phyloP scores from a whole-genome alignment of 352 stramenopile species.

The Thalassiosira mediterranea region DNA sequence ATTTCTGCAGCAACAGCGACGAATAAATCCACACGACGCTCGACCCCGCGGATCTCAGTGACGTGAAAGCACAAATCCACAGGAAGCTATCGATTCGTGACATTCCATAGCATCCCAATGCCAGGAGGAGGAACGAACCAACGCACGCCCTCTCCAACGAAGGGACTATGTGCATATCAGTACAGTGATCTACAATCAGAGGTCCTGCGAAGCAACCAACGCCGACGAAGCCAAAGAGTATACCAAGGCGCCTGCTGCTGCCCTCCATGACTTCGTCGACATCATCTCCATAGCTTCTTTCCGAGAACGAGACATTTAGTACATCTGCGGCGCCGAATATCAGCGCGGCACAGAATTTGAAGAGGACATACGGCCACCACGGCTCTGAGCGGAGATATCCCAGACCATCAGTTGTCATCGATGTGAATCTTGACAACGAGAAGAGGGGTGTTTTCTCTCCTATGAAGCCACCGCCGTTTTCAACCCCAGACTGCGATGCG shows the following conservation, averaged over 20 bases:
- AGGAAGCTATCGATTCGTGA: slow-evolving; percentile 53
- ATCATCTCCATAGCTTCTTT: too few species aligned
- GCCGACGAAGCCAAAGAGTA: slow-evolving; percentile 57
- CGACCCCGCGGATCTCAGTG: slow-evolving; percentile 57
- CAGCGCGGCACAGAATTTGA: slow-evolving; percentile 56
- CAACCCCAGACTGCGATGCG: not conserved
- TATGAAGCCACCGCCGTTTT: too few species aligned
- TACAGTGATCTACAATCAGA: slow-evolving; percentile 53
- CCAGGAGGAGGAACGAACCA: slow-evolving; percentile 46
- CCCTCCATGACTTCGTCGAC: too few species aligned
- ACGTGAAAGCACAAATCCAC: slow-evolving; percentile 53
- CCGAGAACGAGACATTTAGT: slow-evolving; percentile 72
- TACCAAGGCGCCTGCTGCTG: slow-evolving; percentile 54
- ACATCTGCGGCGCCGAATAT: slow-evolving; percentile 62
- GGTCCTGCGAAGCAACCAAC: slow-evolving; percentile 71
- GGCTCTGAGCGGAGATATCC: slow-evolving; percentile 48
- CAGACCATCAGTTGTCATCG: slow-evolving; percentile 35
- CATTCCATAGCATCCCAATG: slow-evolving; percentile 47
- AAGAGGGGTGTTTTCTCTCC: slow-evolving; percentile 2
- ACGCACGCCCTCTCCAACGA: slow-evolving; percentile 62
- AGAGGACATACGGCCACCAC: slow-evolving; percentile 56
- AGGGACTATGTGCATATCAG: slow-evolving; percentile 45
- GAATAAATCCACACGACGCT: slow-evolving; percentile 71
- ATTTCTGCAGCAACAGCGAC: slow-evolving; percentile 64
- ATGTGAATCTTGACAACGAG: slow-evolving; percentile 11